These are phyloP conservation scores for Rubus parviflorus DNA, from an alignment of 306 rosid species.

Conservation along the genomic window DNA sequence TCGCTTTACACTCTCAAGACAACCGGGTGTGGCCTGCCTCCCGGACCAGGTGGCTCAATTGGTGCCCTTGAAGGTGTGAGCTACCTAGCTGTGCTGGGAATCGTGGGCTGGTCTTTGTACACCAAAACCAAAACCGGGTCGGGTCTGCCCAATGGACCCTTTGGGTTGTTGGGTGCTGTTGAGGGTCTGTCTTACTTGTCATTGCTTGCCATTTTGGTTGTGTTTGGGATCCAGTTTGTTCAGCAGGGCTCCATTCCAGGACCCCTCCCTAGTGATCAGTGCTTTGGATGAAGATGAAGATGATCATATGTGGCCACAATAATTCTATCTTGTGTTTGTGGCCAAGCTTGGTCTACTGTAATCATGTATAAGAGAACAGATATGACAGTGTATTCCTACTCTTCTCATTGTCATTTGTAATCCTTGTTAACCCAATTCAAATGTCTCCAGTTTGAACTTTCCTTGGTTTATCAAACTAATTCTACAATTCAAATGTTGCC, in stretches of 20 bases:
- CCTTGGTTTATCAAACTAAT: not conserved
- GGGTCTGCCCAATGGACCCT: constrained; percentile 86
- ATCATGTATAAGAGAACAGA: not conserved
- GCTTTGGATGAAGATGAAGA: constrained; percentile 56
- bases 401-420: too few relatives aligned
- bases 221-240: constrained; percentile 77
- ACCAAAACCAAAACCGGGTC: constrained; percentile 81
- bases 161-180: constrained; percentile 81
- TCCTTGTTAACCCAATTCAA: too few relatives aligned
- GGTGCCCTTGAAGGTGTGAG: constrained; percentile 94
- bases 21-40: constrained; percentile 91
- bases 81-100: constrained; percentile 68
- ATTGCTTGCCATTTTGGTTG: constrained; percentile 59
- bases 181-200: constrained; percentile 75
- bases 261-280: constrained; percentile 87
- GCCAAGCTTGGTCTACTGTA: constrained; percentile 25
- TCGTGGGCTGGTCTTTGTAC: constrained; percentile 82
- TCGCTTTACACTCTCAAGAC: constrained; percentile 90
- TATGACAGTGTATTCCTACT: too few relatives aligned
- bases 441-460: too few relatives aligned
- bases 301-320: constrained; percentile 27
- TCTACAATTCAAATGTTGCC: not conserved
- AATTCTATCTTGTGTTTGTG: constrained; percentile 46
- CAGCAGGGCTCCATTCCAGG: constrained; percentile 80
- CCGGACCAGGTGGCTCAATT: constrained; percentile 86